Evolutionary conservation across 257 asterid genomes (phyloP), one percentile per base, ranked within the genome.

Genomic region (Plantago major): DNA sequence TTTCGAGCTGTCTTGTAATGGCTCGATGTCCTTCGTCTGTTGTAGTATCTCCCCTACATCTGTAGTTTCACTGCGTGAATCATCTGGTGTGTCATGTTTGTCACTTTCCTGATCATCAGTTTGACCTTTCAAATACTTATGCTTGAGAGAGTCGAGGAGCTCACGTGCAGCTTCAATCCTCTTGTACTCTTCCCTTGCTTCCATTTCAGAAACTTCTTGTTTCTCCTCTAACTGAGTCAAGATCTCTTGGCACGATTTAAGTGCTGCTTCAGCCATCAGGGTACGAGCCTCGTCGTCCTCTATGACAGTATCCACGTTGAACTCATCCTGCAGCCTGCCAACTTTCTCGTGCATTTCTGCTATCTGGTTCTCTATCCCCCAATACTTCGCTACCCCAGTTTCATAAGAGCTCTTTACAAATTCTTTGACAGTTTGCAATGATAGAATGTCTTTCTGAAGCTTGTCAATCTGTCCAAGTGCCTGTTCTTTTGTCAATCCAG

Each of bases 351-450:
- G 89, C 80, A 80, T 65, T 11, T 77, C 82, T 63, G 38, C 68
- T 4, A 83, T 74, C 67, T 75, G 84, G 70, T 57, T 73, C 72
- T 83, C 82, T 5, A 80, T 73, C 10, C 71, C 77, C 86, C 80
- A 71, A 18, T 83, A 83, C 63, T 80, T 83, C 0, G 71, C 78
- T 0, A 83, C 19, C 15, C 76, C 79, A 26, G 67, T 71, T 52
- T 82, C 86, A 9, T 77, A 82, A 0, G 82, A 73, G 82, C 89
- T 87, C 73, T 85, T 92, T 6, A 90, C 95, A 65, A 81, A 84
- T 86, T 92, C 99, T 38, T 89, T 89, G 7, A 81, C 73, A 3
- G 97, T 89, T 53, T 92, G 96, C 69, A 87, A 43, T 0, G 80
- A 79, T 1, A 89, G 62, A 60, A 89, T 92, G 26, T 92, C 97